Base-by-base conservation (phyloP, 2,329 filamentous ascomycete genomes). In the Ascochyta clinopodiicola region DNA sequence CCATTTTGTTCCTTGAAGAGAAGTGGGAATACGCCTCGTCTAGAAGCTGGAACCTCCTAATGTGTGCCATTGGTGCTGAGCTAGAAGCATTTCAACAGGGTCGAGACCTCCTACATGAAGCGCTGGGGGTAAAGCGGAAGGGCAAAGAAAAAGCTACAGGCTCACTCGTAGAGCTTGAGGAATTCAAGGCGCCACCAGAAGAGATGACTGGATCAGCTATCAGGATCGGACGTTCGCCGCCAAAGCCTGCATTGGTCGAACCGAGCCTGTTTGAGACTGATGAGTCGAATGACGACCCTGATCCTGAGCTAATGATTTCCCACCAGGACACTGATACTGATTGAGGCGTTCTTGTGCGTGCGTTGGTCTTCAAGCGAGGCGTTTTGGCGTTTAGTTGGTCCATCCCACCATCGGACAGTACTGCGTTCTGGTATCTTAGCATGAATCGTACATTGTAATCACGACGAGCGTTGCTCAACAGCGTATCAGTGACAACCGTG, bases 41-140 rank as follows among this genome's bases (percentile, higher is more conserved):
- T 1, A 84, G 84, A 52, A 81, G 82, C 15, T 94, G 90, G 90
- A 92, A 88, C 52, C 76, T 93, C 15, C 79, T 94, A 17, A 86
- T 92, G 4, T 90, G 86, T 46, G 89, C 89, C 10, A 86, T 94
- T 31, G 88, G 89, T 0, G 90, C 90, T 0, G 90, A 91, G 70
- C 69, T 90, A 1, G 86, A 88, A 55, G 87, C 88, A 2, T 87
- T 90, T 57, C 77, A 77, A 29, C 83, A 88, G 64, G 87, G 86
- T 1, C 81, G 82, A 62, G 73, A 78, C 3, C 78, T 91, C 37
- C 75, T 91, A n/a, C 69, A 77, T 35, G 69, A 74, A 10, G 70
- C 75, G 10, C 63, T 80, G 9, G 70, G 71, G 5, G 34, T 63
- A 31, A 64, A 57, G 43, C 56, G 54, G 17, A 72, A 72, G 51